These are phyloP conservation scores for Capsella rubella DNA, from an alignment of 441 rosid species.

Conservation along the genomic window DNA sequence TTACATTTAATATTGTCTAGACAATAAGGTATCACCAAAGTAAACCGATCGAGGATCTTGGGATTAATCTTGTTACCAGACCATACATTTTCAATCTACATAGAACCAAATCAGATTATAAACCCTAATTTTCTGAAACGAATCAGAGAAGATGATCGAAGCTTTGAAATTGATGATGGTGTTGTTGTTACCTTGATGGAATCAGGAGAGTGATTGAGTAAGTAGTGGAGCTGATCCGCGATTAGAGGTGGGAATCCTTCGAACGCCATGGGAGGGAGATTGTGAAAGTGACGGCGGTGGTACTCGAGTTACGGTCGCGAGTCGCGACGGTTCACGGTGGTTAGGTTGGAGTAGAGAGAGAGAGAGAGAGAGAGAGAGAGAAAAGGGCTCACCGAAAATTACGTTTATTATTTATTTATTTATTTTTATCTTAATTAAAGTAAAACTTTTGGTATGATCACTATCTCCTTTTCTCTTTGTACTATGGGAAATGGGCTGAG, in stretches of 20 bases:
- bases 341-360: neutral
- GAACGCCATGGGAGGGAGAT: slow-evolving; percentile 49
- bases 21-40: slow-evolving; percentile 89
- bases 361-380: too few species aligned
- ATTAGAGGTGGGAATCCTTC: slow-evolving; percentile 77
- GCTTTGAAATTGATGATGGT: neutral
- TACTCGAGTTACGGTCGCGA: neutral
- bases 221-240: slow-evolving; percentile 82
- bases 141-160: neutral
- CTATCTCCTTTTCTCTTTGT: too few species aligned
- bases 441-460: too few species aligned
- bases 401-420: too few species aligned
- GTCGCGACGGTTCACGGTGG: neutral
- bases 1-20: slow-evolving; percentile 80
- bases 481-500: too few species aligned
- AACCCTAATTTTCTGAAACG: slow-evolving; percentile 37
- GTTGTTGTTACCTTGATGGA: slow-evolving; percentile 65
- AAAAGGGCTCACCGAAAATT: too few species aligned
- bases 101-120: neutral
- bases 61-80: slow-evolving; percentile 73
- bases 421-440: too few species aligned
- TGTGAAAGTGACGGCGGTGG: neutral
- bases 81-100: slow-evolving; percentile 81
- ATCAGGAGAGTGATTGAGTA: slow-evolving; percentile 66
- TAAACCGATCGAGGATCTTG: slow-evolving; percentile 76